phyloP scores from a whole-genome alignment of 208 protist genomes.

The Crithidia brevicula region DNA sequence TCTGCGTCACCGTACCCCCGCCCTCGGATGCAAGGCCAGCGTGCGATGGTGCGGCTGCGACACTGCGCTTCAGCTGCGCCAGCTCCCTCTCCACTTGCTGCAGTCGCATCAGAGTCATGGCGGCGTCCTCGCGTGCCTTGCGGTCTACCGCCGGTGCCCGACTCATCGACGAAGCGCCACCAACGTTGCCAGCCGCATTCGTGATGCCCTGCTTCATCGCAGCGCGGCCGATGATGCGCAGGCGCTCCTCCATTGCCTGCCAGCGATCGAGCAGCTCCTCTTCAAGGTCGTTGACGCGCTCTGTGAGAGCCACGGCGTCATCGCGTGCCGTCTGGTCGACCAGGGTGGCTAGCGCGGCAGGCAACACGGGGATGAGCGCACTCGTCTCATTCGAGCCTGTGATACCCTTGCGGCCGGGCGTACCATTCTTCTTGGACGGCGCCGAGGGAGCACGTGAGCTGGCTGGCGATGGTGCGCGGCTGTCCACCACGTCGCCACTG shows the following conservation, averaged over 20 bases:
- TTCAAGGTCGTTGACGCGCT: conserved; percentile 77
- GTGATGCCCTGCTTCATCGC: conserved; percentile 53
- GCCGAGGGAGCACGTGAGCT: neutral
- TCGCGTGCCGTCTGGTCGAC: conserved; percentile 49
- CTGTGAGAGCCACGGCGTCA: conserved; percentile 47
- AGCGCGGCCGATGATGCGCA: conserved; percentile 83
- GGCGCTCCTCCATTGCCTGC: conserved; percentile 83
- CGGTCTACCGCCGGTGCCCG: conserved; percentile 60
- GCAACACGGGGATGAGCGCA: conserved; percentile 7
- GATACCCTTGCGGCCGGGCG: neutral
- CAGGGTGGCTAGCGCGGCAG: neutral
- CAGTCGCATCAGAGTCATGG: conserved; percentile 82
- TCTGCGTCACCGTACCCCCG: neutral
- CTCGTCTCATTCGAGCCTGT: neutral
- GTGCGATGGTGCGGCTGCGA: neutral
- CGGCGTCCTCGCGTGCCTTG: conserved; percentile 87
- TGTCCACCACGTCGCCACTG: neutral
- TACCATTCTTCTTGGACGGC: neutral
- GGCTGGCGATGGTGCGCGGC: neutral
- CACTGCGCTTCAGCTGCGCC: conserved; percentile 39
- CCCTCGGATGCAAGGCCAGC: neutral
- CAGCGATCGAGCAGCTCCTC: conserved; percentile 73
- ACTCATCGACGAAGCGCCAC: conserved; percentile 12
- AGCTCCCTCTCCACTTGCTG: conserved; percentile 85
- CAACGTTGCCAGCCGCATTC: conserved; percentile 8